Evolutionary conservation across 2,329 filamentous ascomycete genomes (phyloP).

Genomic region (Colletotrichum sp.): DNA sequence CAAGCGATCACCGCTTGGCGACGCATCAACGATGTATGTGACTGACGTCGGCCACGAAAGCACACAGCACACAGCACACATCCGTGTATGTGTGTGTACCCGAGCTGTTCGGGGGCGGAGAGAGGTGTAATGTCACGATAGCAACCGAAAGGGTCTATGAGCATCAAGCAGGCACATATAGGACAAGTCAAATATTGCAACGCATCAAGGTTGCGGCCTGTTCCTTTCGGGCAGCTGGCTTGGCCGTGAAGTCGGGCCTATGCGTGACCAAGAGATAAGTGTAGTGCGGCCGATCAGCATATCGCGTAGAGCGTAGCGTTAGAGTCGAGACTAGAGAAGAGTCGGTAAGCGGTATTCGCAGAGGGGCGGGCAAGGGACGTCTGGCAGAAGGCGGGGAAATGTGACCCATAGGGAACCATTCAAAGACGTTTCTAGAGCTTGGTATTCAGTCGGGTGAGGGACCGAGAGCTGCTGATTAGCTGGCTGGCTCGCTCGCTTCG

Average conservation of each 20-base stretch:
- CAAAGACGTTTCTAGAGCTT: neutral
- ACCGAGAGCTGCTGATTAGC: neutral
- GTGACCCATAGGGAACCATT: neutral
- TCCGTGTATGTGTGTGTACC: neutral
- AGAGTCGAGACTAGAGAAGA: neutral
- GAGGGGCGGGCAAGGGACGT: neutral
- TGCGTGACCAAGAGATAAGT: neutral
- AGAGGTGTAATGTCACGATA: neutral
- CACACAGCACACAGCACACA: neutral
- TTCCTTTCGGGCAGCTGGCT: neutral
- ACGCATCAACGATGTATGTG: neutral
- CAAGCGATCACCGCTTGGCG: neutral
- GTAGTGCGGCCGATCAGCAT: neutral
- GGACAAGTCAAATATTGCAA: constrained; percentile 6
- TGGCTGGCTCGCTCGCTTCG: neutral
- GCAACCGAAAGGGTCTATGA: neutral
- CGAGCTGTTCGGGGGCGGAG: neutral
- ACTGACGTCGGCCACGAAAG: neutral
- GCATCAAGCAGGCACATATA: neutral
- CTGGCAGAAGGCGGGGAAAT: constrained; percentile 6
- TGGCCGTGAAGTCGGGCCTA: neutral
- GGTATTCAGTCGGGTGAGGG: neutral
- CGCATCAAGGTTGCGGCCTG: constrained; percentile 3
- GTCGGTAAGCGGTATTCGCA: neutral
- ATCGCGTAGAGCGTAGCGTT: constrained; percentile 1